Evolutionary conservation across 345 rosid species (phyloP).

Genomic region (Physaria fendleri): DNA sequence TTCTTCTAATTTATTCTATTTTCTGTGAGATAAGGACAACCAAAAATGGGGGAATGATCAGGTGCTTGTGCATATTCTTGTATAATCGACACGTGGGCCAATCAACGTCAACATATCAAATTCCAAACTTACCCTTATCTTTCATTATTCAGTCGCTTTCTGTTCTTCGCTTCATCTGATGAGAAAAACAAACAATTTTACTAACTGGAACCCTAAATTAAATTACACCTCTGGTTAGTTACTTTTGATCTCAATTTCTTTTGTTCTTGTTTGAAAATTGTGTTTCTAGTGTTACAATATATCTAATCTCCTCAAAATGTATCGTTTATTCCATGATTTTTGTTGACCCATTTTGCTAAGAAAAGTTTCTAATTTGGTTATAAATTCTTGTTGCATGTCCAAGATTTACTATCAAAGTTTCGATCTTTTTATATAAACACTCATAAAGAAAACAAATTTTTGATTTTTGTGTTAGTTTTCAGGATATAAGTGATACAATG

Average conservation of each 20-base stretch:
- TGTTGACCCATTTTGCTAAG: neutral
- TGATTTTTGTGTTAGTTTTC: neutral
- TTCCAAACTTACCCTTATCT: neutral
- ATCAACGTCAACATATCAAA: neutral
- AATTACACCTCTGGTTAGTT: slow-evolving; percentile 11
- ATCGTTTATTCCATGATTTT: neutral
- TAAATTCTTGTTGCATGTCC: slow-evolving; percentile 1
- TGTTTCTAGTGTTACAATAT: neutral
- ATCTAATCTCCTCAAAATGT: neutral
- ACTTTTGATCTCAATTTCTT: neutral
- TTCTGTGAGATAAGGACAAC: neutral
- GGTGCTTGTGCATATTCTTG: neutral
- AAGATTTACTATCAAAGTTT: neutral
- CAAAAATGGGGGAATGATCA: neutral
- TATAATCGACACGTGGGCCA: neutral
- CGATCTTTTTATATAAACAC: neutral
- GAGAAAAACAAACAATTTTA: neutral
- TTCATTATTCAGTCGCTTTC: neutral
- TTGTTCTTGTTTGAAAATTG: neutral
- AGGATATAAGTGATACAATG: slow-evolving; percentile 20
- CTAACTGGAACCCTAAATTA: slow-evolving; percentile 10
- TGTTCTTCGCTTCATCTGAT: neutral
- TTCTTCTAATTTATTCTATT: too few relatives aligned
- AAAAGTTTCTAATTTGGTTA: neutral
- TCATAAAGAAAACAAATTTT: neutral